Evolutionary conservation across 495 filamentous ascomycete species (phyloP), one percentile per base, ranked within the genome.

Genomic region (Penicillium dipodomyicola): DNA sequence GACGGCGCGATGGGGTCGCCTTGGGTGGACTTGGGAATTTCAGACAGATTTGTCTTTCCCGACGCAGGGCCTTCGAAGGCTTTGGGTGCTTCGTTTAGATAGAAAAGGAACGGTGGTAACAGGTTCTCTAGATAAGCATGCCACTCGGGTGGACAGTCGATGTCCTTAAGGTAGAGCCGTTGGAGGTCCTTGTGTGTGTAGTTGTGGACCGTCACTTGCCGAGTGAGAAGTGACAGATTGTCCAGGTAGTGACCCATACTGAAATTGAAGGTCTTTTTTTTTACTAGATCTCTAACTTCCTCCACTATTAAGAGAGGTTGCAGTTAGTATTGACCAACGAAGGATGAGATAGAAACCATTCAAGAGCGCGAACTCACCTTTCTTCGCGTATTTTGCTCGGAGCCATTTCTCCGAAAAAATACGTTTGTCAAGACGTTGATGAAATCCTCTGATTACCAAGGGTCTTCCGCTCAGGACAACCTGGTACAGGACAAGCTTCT

Each of bases 81-180:
- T 25, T 83, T 83, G 2, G 88, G 84, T 47, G 82, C 85, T 20
- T 92, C 86, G 59, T 96, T 96, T 41, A 94, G 76, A 65, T 97
- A 98, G 71, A 89, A 96, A 0, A 97, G 74, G 23, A 73, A 79
- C 0, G 84, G 82, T 0, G 94, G 92, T 10, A 97, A 87, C 20
- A 91, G 69, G 30, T 86, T 83, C 60, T 84, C 83, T 8, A 98
- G 76, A 49, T 87, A 83, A 17, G 92, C 79, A 25, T 85, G 83
- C 94, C 94, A 98, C 43, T 89, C 81, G 0, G 77, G 72, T 0
- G 93, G 93, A 66, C 90, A 96, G 65, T 97, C 93, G 58, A 97
- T 95, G 66, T 97, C 93, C 62, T 97, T 97, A 54, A 96, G 71
- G 69, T 97, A 97, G 3, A 97, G 81, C 12, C 94, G 84, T 64